Percentiles rank a stretch among this genome's conserved stretches.
phyloP scores from a whole-genome alignment of 2,329 filamentous ascomycete species.

The Scleromitrula shiraiana region DNA sequence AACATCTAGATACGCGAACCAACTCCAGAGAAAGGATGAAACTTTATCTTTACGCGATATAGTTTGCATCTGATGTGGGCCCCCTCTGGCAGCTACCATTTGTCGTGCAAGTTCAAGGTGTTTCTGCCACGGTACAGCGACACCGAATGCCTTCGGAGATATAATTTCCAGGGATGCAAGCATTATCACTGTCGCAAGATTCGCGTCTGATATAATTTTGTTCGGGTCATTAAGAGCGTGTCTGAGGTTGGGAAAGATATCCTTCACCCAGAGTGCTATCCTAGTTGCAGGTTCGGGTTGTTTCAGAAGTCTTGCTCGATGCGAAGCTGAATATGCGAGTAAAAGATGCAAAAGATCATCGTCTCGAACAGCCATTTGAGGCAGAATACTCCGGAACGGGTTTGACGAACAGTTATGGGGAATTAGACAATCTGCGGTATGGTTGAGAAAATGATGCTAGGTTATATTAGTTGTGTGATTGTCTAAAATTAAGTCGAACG shows the following conservation, averaged over 20 bases:
- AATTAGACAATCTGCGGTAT: conserved; percentile 59
- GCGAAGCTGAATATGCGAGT: conserved; percentile 76
- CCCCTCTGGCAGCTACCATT: conserved; percentile 61
- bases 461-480: conserved; percentile 11
- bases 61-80: conserved; percentile 43
- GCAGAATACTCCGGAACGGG: conserved; percentile 42
- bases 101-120: conserved; percentile 70
- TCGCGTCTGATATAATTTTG: conserved; percentile 60
- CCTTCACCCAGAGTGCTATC: conserved; percentile 72
- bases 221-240: conserved; percentile 54
- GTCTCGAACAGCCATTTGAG: conserved; percentile 58
- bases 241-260: conserved; percentile 68
- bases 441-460: conserved; percentile 61
- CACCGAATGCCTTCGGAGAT: conserved; percentile 71
- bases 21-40: conserved; percentile 68
- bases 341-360: conserved; percentile 68
- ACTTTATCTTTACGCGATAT: conserved; percentile 47
- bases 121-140: conserved; percentile 72
- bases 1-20: conserved; percentile 80
- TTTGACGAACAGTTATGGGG: conserved; percentile 46
- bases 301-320: conserved; percentile 65
- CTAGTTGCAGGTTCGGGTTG: conserved; percentile 68
- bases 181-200: conserved; percentile 77
- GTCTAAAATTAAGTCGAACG: background rate
- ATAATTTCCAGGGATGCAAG: conserved; percentile 77